Base-by-base conservation (phyloP, 2,329 filamentous ascomycete species). In the Aspergillus tamarii region DNA sequence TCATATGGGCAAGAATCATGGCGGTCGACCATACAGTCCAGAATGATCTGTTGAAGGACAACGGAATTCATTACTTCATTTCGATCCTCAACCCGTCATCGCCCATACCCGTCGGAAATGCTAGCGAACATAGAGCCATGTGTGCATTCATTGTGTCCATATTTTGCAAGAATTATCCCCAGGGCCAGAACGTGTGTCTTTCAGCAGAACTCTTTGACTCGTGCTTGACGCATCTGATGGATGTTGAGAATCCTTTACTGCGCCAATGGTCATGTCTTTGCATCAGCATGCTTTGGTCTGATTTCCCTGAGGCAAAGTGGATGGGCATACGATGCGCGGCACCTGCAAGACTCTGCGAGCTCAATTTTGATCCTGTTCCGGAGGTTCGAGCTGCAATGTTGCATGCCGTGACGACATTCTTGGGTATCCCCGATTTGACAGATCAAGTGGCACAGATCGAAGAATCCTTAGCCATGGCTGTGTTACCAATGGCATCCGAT, bases 91-190 rank as follows among this genome's bases (percentile, higher is more conserved):
- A 94, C 73, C 93, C 94, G 2, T 87, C 87, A 11, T 93, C 94
- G 67, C 88, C 88, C 2, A 89, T 98, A 57, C 93, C 93, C 0
- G 91, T 97, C 26, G 89, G 91, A 39, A 96, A 97, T 74, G 89
- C 89, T 60, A 92, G 93, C 70, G 95, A 98, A 80, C 95, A 99
- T 82, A 93, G 96, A 74, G 95, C 95, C 50, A 99, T 99, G 95
- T 98, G 95, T 76, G 94, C 95, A 1, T 99, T 99, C 75, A 97
- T 99, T 66, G 88, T 98, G 48, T 91, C 94, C 30, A 96, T 97
- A 86, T 93, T 99, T 67, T 99, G 95, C 86, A 96, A 95, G 75
- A 91, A 91, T 67, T 97, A 97, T 78, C 91, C 90, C 67, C 92
- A 95, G 66, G 95, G 94, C 2, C 94, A 97, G 77, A 90, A 90